Evolutionary conservation across 306 rosid genomes (phyloP), one percentile per base, ranked within the genome.

Genomic region (Crotalaria pallida): DNA sequence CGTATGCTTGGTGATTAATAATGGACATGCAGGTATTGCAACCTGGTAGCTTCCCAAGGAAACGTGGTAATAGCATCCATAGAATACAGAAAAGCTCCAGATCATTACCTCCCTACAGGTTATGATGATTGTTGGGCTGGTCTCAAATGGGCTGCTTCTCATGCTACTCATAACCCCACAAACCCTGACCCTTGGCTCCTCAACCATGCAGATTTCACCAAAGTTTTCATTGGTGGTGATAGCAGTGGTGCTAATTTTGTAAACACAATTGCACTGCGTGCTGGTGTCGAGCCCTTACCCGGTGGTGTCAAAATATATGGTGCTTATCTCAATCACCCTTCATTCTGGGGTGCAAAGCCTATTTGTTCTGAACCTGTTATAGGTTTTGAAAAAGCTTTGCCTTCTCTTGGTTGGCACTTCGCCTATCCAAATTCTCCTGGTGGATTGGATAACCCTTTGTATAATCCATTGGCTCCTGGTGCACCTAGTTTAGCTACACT

Each of bases 221-320:
- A 52, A 6, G 4, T 85, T 1, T 85, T 61, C 38, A 34, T 85
- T 0, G 90, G 85, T 0, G 88, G 90, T 1, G 88, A 85, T 0
- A 81, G 90, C 11, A 76, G 87, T 1, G 90, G 88, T 29, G 85
- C 52, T 3, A 83, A 81, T 15, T 29, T 81, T 21, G 87, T 61
- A 7, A 88, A 88, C 9, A 83, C 77, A 33, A 29, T 77, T 5
- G 74, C 72, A 1, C 79, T 85, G 84, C 81, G 75, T 55, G 76
- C 81, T 3, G 87, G 87, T n/a, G 74, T 57, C 6, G 88, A 85
- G 51, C 40, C 23, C 18, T 67, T 88, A 66, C 74, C 74, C 1
- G 71, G 72, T 23, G 79, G 81, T 15, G 66, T 83, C 0, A 74
- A 68, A 47, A 19, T 79, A 15, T 2, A 3, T 5, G 88, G 84